Base-by-base conservation (phyloP, 768 basidiomycete species). In the Lentinula raphanica region DNA sequence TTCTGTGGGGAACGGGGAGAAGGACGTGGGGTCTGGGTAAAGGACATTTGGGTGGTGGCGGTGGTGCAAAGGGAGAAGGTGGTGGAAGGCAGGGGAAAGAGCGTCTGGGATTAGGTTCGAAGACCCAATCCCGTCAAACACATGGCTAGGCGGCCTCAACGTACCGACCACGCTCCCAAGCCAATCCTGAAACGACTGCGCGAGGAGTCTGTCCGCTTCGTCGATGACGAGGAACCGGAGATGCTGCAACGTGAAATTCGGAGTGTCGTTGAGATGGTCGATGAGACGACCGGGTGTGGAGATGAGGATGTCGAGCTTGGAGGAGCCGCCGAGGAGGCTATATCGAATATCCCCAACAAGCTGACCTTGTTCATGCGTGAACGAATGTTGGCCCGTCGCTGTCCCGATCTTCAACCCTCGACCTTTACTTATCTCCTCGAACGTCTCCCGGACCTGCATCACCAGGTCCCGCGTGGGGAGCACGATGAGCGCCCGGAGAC, bases 181-280 rank as follows among this genome's bases (percentile, higher is more conserved):
- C 96, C 95, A 99, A 68, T 93, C 91, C 71, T 98, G 94, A 73
- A 97, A 98, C 1, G 92, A 93, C 68, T 98, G 94, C 9, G 90
- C 88, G 8, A 99, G 79, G 0, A 99, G 79, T n/a, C 94, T 84
- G 68, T 99, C 97, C 0, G 97, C 97, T 73, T 99, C 97, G 69
- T 99, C 97, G 57, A 99, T 92, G 28, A 98, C 87, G 59, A 98
- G 75, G 71, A 94, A 98, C n/a, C 95, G 87, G 6, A 99, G 79
- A 70, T 98, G 94, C 65, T 97, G 94, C 29, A 98, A 72, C 1
- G 92, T 88, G 69, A 98, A 97, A 62, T 94, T 93, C 0, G 83
- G 85, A 0, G 97, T 98, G 25, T 85, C 86, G 50, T 84, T 84
- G 36, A 99, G 73, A 69, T 98, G 97, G 67, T 99, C 97, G 29